Evolutionary conservation across 495 filamentous ascomycete species (phyloP).

Genomic region (Hypoxylon subgilvum): DNA sequence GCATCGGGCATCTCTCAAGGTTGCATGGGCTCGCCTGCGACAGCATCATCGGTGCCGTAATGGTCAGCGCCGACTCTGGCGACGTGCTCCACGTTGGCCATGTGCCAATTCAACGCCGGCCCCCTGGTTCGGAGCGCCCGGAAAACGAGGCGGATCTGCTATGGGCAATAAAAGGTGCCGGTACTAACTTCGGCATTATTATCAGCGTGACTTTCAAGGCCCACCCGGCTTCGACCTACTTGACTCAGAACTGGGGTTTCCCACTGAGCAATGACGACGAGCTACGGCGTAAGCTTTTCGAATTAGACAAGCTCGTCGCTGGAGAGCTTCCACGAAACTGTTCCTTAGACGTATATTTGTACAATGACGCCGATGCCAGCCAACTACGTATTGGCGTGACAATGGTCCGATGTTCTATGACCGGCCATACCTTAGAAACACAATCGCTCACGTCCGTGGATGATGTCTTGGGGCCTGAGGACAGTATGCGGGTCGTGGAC

Average conservation of each 20-base stretch:
- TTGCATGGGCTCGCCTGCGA: slow-evolving; percentile 66
- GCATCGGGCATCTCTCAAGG: slow-evolving; percentile 66
- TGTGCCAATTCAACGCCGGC: slow-evolving; percentile 58
- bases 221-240: slow-evolving; percentile 52
- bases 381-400: slow-evolving; percentile 62
- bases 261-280: slow-evolving; percentile 51
- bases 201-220: slow-evolving; percentile 63
- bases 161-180: slow-evolving; percentile 68
- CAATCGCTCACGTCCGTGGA: slow-evolving; percentile 15
- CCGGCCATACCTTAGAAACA: slow-evolving; percentile 35
- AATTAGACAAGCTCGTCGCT: slow-evolving; percentile 55
- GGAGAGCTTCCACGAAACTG: slow-evolving; percentile 49
- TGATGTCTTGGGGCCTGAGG: slow-evolving; percentile 48
- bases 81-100: slow-evolving; percentile 56
- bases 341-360: slow-evolving; percentile 66
- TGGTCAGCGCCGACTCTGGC: slow-evolving; percentile 62
- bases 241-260: slow-evolving; percentile 57
- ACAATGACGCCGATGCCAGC: slow-evolving; percentile 51
- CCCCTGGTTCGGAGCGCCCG: slow-evolving; percentile 53
- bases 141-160: slow-evolving; percentile 61
- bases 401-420: slow-evolving; percentile 54
- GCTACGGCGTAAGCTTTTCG: slow-evolving; percentile 45
- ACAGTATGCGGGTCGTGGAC: slow-evolving; percentile 51
- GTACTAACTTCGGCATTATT: slow-evolving; percentile 69
- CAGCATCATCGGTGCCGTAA: slow-evolving; percentile 63